phyloP scores from a whole-genome alignment of 2,329 filamentous ascomycete species.

The Fusarium aywerte region DNA sequence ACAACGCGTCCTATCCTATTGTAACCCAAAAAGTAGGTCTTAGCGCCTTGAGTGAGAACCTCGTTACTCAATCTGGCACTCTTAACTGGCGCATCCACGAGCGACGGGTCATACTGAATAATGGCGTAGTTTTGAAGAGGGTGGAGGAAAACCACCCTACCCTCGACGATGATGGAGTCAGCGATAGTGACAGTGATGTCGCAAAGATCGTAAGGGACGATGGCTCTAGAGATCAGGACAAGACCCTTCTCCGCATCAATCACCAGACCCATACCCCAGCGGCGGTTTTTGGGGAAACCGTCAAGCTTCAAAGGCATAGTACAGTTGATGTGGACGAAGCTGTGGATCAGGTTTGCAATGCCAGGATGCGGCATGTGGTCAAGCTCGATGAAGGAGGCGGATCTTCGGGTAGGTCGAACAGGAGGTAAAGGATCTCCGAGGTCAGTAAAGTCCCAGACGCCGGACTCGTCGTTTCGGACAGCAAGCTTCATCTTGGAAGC shows the following conservation, averaged over 20 bases:
- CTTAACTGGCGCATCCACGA: constrained; percentile 94
- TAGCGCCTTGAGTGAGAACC: constrained; percentile 89
- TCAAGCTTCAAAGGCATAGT: constrained; percentile 96
- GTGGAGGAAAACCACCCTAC: constrained; percentile 94
- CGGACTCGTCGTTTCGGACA: constrained; percentile 87
- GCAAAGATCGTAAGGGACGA: constrained; percentile 95
- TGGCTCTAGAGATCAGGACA: constrained; percentile 91
- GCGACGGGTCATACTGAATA: constrained; percentile 89
- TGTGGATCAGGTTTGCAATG: constrained; percentile 92
- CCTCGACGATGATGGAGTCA: constrained; percentile 93
- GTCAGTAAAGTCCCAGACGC: constrained; percentile 94
- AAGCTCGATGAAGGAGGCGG: constrained; percentile 91
- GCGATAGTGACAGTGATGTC: constrained; percentile 97
- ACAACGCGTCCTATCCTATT: constrained; percentile 95
- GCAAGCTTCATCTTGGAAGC: constrained; percentile 93
- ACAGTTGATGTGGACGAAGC: constrained; percentile 93
- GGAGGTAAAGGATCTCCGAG: constrained; percentile 84
- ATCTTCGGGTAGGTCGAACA: constrained; percentile 74
- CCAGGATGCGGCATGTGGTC: constrained; percentile 88
- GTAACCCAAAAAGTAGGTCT: constrained; percentile 97
- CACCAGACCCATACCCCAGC: constrained; percentile 96
- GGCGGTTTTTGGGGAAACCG: constrained; percentile 94
- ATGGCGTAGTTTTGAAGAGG: constrained; percentile 97
- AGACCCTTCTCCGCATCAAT: constrained; percentile 96
- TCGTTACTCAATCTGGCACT: constrained; percentile 85